Base-by-base conservation (phyloP, 2,329 filamentous ascomycete genomes). In the Fusarium albidum region DNA sequence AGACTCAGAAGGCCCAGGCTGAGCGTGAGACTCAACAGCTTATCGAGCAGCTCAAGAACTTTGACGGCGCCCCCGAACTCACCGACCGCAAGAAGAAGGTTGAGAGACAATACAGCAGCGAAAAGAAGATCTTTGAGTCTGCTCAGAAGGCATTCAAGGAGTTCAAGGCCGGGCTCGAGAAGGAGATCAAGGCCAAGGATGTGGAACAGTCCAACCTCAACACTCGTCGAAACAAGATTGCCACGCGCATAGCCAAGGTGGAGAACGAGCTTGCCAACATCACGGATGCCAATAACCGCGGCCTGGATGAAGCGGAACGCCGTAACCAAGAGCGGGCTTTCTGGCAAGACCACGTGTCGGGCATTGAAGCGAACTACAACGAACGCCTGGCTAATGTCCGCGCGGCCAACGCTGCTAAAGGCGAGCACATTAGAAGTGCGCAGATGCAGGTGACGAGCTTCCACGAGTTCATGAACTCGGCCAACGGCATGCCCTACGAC, bases 201-300 rank as follows among this genome's bases (percentile, higher is more conserved):
- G 81, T 85, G 39, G 89, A 92, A 51, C 82, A 87, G 65, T 76
- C 79, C 15, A 80, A 81, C 57, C 76, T 88, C 26, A 82, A 87
- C 66, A 83, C 85, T 50, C 90, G 90, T 71, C 82, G 84, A 42
- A 90, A 91, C 75, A 90, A 90, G 74, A 86, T 91, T 34, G 83
- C 85, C 49, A 80, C 83, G 21, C 86, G 90, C 43, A 88, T 90
- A 64, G 80, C 82, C 68, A 91, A 91, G 75, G 84, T 91, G 18
- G 86, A 89, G 61, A 86, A 84, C 61, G 89, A 92, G 71, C 82
- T 89, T 62, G 85, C 86, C 49, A 86, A 86, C 64, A 86, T 92
- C 63, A 80, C 82, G 18, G 85, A 88, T 63, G 88, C 88, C 63
- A 90, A 90, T 69, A 81, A 79, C 43, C 81, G 86, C 41, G 85